phyloP scores from a whole-genome alignment of 2,329 filamentous ascomycete species.

The Talaromyces sp. region DNA sequence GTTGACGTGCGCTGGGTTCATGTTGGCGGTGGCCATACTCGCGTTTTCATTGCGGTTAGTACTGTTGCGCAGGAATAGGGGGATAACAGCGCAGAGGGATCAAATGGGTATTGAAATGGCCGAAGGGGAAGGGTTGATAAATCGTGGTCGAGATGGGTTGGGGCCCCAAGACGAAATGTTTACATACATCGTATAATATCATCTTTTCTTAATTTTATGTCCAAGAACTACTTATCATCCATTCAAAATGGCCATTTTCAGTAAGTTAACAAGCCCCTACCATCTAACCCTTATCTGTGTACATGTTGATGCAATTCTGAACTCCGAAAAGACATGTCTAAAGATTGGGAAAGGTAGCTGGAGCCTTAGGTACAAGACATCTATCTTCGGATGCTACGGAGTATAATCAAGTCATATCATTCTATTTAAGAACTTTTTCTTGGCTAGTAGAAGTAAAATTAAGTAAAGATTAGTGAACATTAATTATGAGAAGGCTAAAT shows the following conservation, averaged over 20 bases:
- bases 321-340: too few relatives aligned
- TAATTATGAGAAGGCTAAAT: too few relatives aligned
- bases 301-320: too few relatives aligned
- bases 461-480: too few relatives aligned
- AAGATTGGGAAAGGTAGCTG: too few relatives aligned
- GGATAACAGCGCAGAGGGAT: conserved; percentile 25
- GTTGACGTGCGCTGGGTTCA: conserved; percentile 57
- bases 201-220: neutral
- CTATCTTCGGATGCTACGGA: too few relatives aligned
- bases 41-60: conserved; percentile 52
- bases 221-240: neutral
- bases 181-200: conserved; percentile 13
- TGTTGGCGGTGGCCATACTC: conserved; percentile 56
- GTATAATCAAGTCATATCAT: too few relatives aligned
- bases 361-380: too few relatives aligned
- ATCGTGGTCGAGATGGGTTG: neutral
- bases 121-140: conserved; percentile 16
- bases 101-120: conserved; percentile 18
- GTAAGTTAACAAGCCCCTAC: too few relatives aligned
- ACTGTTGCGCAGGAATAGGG: conserved; percentile 49
- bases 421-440: too few relatives aligned
- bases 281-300: too few relatives aligned
- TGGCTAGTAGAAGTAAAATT: too few relatives aligned
- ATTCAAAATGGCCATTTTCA: neutral
- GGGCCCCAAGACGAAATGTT: conserved; percentile 5